These are phyloP conservation scores for Ophiostoma australiae DNA, from an alignment of 2,329 filamentous ascomycete species.

Conservation along the genomic window DNA sequence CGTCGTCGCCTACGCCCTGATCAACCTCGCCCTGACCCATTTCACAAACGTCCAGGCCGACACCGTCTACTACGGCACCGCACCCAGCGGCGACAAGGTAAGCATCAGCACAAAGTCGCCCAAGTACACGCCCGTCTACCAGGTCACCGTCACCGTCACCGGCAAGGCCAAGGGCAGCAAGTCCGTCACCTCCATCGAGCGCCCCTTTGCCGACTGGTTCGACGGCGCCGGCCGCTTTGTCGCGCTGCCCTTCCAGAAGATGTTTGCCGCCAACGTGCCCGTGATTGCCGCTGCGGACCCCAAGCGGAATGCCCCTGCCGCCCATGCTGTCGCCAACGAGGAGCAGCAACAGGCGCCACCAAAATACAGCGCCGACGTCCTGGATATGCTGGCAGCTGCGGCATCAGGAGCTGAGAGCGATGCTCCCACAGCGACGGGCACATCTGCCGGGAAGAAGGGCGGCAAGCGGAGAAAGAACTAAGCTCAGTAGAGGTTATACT, in stretches of 20 bases:
- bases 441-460: conserved; percentile 37
- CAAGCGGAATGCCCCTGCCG: conserved; percentile 45
- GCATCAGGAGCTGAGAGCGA: conserved; percentile 23
- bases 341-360: conserved; percentile 28
- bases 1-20: conserved; percentile 69
- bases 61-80: conserved; percentile 69
- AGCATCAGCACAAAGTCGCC: conserved; percentile 65
- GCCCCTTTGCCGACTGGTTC: conserved; percentile 71
- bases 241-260: conserved; percentile 69
- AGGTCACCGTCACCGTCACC: conserved; percentile 60
- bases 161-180: conserved; percentile 35
- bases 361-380: conserved; percentile 41
- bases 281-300: conserved; percentile 62
- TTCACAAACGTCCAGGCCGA: conserved; percentile 89
- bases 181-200: conserved; percentile 51
- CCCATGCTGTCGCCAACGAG: conserved; percentile 38
- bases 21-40: conserved; percentile 73
- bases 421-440: conserved; percentile 18
- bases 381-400: conserved; percentile 42
- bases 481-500: neutral
- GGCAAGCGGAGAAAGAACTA: conserved; percentile 45
- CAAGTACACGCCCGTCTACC: conserved; percentile 79
- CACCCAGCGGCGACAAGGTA: conserved; percentile 55
- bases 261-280: conserved; percentile 64
- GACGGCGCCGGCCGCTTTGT: conserved; percentile 68